These are phyloP conservation scores for Calocybe gambosa DNA, from an alignment of 1,284 basidiomycete genomes.

Conservation along the genomic window DNA sequence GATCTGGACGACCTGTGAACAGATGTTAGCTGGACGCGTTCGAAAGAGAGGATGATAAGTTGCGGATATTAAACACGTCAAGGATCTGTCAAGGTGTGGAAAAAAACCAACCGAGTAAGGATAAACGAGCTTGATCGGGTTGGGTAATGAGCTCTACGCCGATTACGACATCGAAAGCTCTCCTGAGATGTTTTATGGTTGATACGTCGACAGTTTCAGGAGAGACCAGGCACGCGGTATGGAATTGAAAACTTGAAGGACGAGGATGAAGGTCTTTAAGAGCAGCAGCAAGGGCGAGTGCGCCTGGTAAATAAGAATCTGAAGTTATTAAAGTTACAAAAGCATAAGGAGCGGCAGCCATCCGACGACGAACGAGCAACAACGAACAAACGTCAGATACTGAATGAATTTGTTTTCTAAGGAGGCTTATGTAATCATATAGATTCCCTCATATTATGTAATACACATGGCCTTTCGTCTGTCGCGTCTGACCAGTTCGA, in stretches of 20 bases:
- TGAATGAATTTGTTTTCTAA: slow-evolving; percentile 6
- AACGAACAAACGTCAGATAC: background rate
- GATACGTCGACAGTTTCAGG: slow-evolving; percentile 89
- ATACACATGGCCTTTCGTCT: slow-evolving; percentile 10
- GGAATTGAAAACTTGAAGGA: slow-evolving; percentile 60
- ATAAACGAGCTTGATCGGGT: slow-evolving; percentile 57
- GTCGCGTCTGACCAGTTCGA: slow-evolving; percentile 7
- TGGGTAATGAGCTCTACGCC: slow-evolving; percentile 86
- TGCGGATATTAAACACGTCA: background rate
- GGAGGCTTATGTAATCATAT: slow-evolving; percentile 15
- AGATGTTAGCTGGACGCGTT: slow-evolving; percentile 1
- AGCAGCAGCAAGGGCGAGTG: slow-evolving; percentile 80
- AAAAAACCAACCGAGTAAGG: slow-evolving; percentile 71
- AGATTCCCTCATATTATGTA: background rate
- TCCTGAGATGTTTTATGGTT: slow-evolving; percentile 76
- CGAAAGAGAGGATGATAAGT: background rate
- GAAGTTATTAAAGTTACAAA: slow-evolving; percentile 90
- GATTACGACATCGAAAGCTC: slow-evolving; percentile 80
- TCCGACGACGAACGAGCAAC: slow-evolving; percentile 27
- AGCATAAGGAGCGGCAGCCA: slow-evolving; percentile 60
- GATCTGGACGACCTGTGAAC: slow-evolving; percentile 80
- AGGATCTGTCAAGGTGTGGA: slow-evolving; percentile 9
- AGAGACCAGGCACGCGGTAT: slow-evolving; percentile 90
- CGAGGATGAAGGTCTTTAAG: slow-evolving; percentile 72
- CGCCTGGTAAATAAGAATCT: slow-evolving; percentile 88